Base-by-base conservation (phyloP, 352 stramenopile species). In the Blastocystis sp. region DNA sequence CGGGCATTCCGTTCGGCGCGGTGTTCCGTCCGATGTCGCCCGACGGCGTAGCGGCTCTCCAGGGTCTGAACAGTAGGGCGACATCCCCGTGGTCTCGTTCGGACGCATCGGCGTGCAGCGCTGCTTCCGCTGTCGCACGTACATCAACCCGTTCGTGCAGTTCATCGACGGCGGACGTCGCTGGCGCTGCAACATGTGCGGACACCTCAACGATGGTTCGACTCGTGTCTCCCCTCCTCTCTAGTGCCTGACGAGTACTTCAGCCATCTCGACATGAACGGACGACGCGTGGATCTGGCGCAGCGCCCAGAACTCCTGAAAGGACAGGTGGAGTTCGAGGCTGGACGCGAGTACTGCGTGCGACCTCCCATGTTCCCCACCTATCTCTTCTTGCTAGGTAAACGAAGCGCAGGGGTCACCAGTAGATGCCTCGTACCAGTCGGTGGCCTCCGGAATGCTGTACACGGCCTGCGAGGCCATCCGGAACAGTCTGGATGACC, bases 161-260 rank as follows among this genome's bases (percentile, higher is more conserved):
- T 97, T 93, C 92, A 84, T 94, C 5, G 94, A 97, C 79, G 94
- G 95, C 89, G 95, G 94, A 37, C 90, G 94, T 29, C 87, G 91
- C 45, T 97, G 94, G 94, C 90, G 92, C 54, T 97, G 94, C 90
- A 97, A 97, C 91, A 93, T 97, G 76, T 97, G 94, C 90, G 92
- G 92, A 7, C 92, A 94, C 76, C 87, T 95, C 29, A 97, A 97
- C 89, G 94, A 96, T 77, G 76, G 76, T 89, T 37, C n/a, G 37
- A 18, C 6, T 37, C 68, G 43, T 54, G 26, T 9, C 23, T 9
- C 5, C 23, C n/a, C 3, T 4, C 77, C 13, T 63, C 4, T 34
- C 5, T 77, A 87, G 95, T 97, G 45, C 93, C 96, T 13, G 95
- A 95, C 70, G 95, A 95, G 8, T 99, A 99, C 92, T 99, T 98